Base-by-base conservation (phyloP, 1,284 basidiomycete species). In the Ustilago lituana region DNA sequence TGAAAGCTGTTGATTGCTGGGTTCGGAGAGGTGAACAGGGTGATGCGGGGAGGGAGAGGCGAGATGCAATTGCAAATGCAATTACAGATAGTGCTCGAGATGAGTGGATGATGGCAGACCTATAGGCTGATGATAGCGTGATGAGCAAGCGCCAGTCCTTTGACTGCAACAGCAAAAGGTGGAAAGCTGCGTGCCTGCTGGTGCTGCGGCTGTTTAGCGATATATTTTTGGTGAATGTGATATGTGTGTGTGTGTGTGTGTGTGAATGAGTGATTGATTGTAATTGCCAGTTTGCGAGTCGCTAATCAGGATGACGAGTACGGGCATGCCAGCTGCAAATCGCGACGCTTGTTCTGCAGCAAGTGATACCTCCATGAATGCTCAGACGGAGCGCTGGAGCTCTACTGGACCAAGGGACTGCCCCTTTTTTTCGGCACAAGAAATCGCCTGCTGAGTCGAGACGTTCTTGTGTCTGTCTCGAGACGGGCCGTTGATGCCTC, bases 291-390 rank as follows among this genome's bases (percentile, higher is more conserved):
- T 37, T 41, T 40, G 43, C 29, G 31, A 33, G 23, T 41, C 29
- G 58, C 46, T 49, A 40, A 54, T 54, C 45, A 45, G 54, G 29
- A 73, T 70, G 65, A 70, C 57, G 49, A 70, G 57, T 41, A 61
- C 61, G 46, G 56, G 56, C 52, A 73, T 49, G 50, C 51, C 46
- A 12, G 45, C 50, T 45, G 87, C 83, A 87, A 85, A 57, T 47
- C 54, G 49, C 54, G 17, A 17, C 40, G 19, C 41, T 23, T 11
- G 23, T 35, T n/a, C 10, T 52, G 49, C 39, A 36, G 17, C 15
- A 22, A 26, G n/a, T 12, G 40, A 7, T 8, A 17, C 43, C n/a
- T 23, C 40, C 24, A 43, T 43, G n/a, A 27, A 19, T 15, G 11
- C n/a, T 15, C 15, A 15, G 33, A 5, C 44, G n/a, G 45, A 12